A percentile compares a stretch with the other conserved stretches of the same genome.
phyloP scores from a whole-genome alignment of 176 grass and related monocot genomes.

The Cocos nucifera region DNA sequence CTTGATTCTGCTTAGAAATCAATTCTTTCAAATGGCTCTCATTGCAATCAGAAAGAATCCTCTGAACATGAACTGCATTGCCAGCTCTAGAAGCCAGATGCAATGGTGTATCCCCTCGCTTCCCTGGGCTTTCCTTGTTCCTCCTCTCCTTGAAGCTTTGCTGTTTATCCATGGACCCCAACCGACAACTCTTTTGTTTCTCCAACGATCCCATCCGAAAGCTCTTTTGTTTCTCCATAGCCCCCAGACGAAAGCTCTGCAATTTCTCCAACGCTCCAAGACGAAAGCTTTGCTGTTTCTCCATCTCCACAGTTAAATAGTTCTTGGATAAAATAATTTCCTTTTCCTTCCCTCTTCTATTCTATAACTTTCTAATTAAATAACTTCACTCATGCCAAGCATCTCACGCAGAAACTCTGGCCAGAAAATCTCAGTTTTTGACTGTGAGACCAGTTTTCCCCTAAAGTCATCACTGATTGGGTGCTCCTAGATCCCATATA shows the following conservation, averaged over 20 bases:
- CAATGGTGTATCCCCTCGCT: slow-evolving; percentile 12
- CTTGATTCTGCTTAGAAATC: slow-evolving; percentile 49
- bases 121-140: slow-evolving; percentile 14
- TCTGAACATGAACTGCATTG: slow-evolving; percentile 45
- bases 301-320: too few species aligned
- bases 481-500: too few species aligned
- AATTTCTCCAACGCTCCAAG: slow-evolving; percentile 3
- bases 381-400: too few species aligned
- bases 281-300: too few species aligned
- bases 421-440: too few species aligned
- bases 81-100: slow-evolving; percentile 26
- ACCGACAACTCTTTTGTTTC: slow-evolving; percentile 5
- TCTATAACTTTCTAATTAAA: too few species aligned
- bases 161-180: slow-evolving; percentile 15
- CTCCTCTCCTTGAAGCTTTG: slow-evolving; percentile 18
- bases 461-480: too few species aligned
- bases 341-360: too few species aligned
- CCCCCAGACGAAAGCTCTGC: slow-evolving; percentile 1
- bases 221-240: slow-evolving; percentile 14
- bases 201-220: slow-evolving; percentile 3
- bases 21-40: slow-evolving; percentile 40
- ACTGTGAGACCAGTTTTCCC: too few species aligned
- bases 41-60: slow-evolving; percentile 45
- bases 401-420: too few species aligned
- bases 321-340: too few species aligned